Evolutionary conservation across 2,329 filamentous ascomycete species (phyloP).

Genomic region (Venturia aucupariae): DNA sequence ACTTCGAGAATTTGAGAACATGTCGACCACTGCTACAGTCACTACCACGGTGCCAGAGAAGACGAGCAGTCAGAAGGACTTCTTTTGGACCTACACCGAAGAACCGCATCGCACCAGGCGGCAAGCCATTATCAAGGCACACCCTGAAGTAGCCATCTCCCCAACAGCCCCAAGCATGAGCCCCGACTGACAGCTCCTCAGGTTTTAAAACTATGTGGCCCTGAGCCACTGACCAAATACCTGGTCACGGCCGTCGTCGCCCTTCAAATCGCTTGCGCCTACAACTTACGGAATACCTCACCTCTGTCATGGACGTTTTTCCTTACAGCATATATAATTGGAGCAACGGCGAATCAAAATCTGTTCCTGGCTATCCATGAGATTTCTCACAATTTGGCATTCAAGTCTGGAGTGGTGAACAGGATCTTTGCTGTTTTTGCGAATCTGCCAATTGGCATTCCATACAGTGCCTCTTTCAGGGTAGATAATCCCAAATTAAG

Average conservation of each 20-base stretch:
- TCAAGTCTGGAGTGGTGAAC: constrained; percentile 71
- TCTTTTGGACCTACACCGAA: constrained; percentile 99
- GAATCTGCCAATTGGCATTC: constrained; percentile 90
- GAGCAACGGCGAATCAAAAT: constrained; percentile 96
- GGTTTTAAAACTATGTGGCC: constrained; percentile 95
- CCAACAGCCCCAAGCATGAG: constrained; percentile 3
- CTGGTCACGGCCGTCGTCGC: constrained; percentile 75
- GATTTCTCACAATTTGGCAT: constrained; percentile 95
- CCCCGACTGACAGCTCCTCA: constrained; percentile 28
- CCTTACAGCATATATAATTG: constrained; percentile 79
- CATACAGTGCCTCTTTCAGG: constrained; percentile 92
- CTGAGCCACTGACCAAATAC: constrained; percentile 92
- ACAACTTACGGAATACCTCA: constrained; percentile 63
- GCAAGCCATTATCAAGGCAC: constrained; percentile 93
- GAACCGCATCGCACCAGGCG: constrained; percentile 89
- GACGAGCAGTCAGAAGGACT: constrained; percentile 44
- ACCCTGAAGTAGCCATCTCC: constrained; percentile 64
- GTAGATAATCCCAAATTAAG: constrained; percentile 38
- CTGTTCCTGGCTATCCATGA: constrained; percentile 98
- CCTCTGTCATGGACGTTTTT: constrained; percentile 81
- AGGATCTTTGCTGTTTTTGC: constrained; percentile 83
- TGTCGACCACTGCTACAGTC: constrained; percentile 12
- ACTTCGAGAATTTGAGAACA: background rate
- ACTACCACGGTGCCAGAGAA: constrained; percentile 5
- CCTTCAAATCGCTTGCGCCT: constrained; percentile 71